phyloP scores from a whole-genome alignment of 306 rosid genomes.

The Trifolium fragiferum region DNA sequence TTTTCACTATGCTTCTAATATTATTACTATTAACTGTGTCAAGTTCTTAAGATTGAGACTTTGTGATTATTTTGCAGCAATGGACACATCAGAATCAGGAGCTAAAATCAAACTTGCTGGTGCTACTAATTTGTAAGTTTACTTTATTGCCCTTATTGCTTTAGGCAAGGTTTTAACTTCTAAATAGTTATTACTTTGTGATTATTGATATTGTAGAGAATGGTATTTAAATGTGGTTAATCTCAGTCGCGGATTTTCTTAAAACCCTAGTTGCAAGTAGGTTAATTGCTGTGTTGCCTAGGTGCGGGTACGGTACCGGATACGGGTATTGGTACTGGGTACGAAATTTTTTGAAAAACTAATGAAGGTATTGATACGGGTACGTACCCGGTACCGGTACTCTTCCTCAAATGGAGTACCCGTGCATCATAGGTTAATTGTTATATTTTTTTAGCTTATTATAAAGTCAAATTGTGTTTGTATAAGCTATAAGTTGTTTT shows the following conservation, averaged over 20 bases:
- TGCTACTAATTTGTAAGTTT: slow-evolving; percentile 55
- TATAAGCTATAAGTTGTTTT: neutral
- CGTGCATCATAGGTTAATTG: too few species aligned
- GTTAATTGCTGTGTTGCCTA: too few species aligned
- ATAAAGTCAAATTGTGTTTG: neutral
- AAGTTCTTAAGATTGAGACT: neutral
- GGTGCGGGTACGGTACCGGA: too few species aligned
- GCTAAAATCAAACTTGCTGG: slow-evolving; percentile 48
- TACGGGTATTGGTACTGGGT: too few species aligned
- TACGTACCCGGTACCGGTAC: too few species aligned
- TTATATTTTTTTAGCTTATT: too few species aligned
- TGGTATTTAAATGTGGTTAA: neutral
- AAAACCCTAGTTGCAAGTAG: neutral
- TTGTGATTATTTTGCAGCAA: slow-evolving; percentile 49
- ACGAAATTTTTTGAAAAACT: too few species aligned
- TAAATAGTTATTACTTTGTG: neutral
- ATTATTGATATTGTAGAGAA: neutral
- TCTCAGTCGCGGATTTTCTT: neutral
- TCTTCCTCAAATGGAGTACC: too few species aligned
- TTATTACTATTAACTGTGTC: neutral
- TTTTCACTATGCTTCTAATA: neutral
- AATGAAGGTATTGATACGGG: too few species aligned
- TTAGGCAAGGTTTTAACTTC: neutral
- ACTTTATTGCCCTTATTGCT: neutral
- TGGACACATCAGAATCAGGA: slow-evolving; percentile 73